Conservation (phyloP, 495 filamentous ascomycete species). For the Trypethelium eluteriae region DNA sequence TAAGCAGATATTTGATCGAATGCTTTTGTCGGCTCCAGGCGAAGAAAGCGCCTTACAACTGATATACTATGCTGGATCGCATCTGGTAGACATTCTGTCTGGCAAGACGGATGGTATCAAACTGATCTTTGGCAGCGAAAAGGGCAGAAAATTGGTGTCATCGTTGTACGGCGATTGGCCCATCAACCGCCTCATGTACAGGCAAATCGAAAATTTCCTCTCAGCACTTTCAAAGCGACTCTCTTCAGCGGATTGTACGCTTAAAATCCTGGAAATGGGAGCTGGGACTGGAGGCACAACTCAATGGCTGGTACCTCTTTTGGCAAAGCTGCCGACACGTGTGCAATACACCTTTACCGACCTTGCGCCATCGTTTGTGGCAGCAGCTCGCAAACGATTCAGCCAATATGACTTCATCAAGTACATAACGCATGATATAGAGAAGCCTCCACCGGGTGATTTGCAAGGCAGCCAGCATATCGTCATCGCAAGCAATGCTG, state of each 20-base stretch:
- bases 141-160: conserved; percentile 42
- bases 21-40: conserved; percentile 37
- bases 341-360: conserved; percentile 47
- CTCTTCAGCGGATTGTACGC: not conserved
- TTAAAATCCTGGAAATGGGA: conserved; percentile 11
- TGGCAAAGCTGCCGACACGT: not conserved
- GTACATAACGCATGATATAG: too few species aligned
- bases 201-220: not conserved
- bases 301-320: not conserved
- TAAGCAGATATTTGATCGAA: conserved; percentile 27
- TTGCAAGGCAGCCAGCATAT: not conserved
- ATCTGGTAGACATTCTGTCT: conserved; percentile 38
- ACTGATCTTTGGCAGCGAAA: conserved; percentile 42
- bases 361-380: conserved; percentile 38
- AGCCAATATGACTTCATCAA: too few species aligned
- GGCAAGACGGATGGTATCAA: conserved; percentile 43
- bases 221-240: not conserved
- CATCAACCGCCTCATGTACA: not conserved
- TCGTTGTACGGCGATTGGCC: conserved; percentile 24
- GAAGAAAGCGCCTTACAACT: conserved; percentile 37
- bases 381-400: too few species aligned
- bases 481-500: not conserved
- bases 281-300: conserved; percentile 14
- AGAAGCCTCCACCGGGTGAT: not conserved
- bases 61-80: conserved; percentile 38